Conservation (phyloP, 768 basidiomycete species). For the Hebeloma cylindrosporum region DNA sequence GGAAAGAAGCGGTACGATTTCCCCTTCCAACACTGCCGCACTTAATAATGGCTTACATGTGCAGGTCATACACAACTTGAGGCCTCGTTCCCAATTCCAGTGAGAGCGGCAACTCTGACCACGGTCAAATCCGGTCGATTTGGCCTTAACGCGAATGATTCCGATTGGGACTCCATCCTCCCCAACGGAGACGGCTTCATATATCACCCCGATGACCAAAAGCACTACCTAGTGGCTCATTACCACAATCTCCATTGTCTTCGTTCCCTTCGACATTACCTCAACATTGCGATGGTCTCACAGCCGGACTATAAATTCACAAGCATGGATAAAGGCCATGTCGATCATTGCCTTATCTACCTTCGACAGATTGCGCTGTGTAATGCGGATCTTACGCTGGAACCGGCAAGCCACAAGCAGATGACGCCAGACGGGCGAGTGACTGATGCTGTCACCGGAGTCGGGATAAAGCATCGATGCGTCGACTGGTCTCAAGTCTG, state of each 20-base stretch:
- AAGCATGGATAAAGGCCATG: conserved; percentile 1
- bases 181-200: conserved; percentile 6
- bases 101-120: too few relatives aligned
- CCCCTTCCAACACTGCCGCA: too few relatives aligned
- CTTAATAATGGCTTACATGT: too few relatives aligned
- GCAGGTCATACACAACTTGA: too few relatives aligned
- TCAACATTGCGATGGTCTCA: conserved; percentile 2
- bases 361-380: conserved; percentile 25
- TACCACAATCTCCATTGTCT: conserved; percentile 6
- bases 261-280: conserved; percentile 4
- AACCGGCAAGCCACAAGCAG: conserved; percentile 25
- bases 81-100: too few relatives aligned
- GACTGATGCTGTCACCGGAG: too few relatives aligned
- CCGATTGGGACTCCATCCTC: conserved; percentile 4
- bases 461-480: conserved; percentile 22
- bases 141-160: conserved; percentile 6
- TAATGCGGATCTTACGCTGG: conserved; percentile 21
- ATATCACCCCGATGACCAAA: conserved; percentile 1
- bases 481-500: conserved; percentile 29
- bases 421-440: too few relatives aligned
- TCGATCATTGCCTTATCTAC: conserved; percentile 25
- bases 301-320: conserved; percentile 4
- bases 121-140: conserved; percentile 1
- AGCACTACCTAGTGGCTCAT: conserved; percentile 4
- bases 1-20: too few relatives aligned